phyloP scores from a whole-genome alignment of 1,284 basidiomycete genomes.

The Amylostereum chailletii region DNA sequence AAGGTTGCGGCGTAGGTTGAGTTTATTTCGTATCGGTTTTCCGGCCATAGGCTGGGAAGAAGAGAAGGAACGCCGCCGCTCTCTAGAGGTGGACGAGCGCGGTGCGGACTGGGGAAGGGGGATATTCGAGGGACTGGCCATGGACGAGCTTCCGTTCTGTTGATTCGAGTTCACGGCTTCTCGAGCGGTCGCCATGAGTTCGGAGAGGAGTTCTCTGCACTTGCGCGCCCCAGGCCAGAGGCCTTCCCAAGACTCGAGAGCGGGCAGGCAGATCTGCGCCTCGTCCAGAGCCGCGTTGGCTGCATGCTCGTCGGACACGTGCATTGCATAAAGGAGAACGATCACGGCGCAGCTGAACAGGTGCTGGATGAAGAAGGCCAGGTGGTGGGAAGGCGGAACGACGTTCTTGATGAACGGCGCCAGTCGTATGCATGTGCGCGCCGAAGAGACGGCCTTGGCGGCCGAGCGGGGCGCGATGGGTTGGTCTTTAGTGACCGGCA shows the following conservation, averaged over 20 bases:
- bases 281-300: conserved; percentile 73
- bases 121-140: conserved; percentile 9
- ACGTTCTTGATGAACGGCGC: conserved; percentile 80
- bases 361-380: conserved; percentile 88
- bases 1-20: conserved; percentile 42
- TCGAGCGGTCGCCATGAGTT: conserved; percentile 57
- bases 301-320: conserved; percentile 61
- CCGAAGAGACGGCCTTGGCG: conserved; percentile 69
- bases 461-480: conserved; percentile 58
- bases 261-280: conserved; percentile 63
- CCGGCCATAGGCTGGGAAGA: conserved; percentile 20
- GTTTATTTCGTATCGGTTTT: conserved; percentile 38
- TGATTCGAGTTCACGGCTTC: conserved; percentile 46
- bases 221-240: conserved; percentile 85
- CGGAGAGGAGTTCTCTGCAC: conserved; percentile 70
- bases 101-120: conserved; percentile 10
- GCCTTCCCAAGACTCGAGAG: conserved; percentile 77
- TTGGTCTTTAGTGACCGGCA: conserved; percentile 66
- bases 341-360: conserved; percentile 88
- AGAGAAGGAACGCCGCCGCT: conserved; percentile 13
- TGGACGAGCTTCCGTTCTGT: conserved; percentile 12
- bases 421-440: conserved; percentile 75
- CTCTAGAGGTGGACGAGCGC: conserved; percentile 5
- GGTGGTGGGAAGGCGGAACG: conserved; percentile 80
- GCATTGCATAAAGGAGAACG: conserved; percentile 81